phyloP scores from a whole-genome alignment of 176 grass and related monocot species.

The Bromus sterilis region DNA sequence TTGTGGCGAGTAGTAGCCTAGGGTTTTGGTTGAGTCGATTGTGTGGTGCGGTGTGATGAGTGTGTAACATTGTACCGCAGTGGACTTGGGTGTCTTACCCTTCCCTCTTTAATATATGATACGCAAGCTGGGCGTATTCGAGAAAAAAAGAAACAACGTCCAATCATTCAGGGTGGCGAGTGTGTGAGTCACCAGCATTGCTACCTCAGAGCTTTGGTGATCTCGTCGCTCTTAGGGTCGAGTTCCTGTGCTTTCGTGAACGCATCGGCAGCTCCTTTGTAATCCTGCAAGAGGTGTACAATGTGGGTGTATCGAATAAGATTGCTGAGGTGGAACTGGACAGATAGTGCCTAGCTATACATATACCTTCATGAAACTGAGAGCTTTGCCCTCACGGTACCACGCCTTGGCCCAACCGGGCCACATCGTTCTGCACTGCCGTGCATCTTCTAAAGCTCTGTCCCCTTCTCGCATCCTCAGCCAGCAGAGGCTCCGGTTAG shows the following conservation, averaged over 20 bases:
- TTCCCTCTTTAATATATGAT: no score
- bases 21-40: no score
- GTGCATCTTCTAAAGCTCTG: not conserved
- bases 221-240: not conserved
- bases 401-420: not conserved
- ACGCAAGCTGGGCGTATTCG: no score
- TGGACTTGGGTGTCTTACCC: no score
- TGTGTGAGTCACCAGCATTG: not conserved
- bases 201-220: not conserved
- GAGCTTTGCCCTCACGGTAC: not conserved
- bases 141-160: not conserved
- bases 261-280: not conserved
- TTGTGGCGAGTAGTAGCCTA: no score
- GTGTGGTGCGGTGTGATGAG: no score
- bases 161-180: not conserved
- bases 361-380: slow-evolving; percentile 3
- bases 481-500: not conserved
- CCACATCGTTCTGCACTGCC: not conserved
- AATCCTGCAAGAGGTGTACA: not conserved
- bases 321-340: not conserved
- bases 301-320: not conserved
- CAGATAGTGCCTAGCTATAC: not conserved
- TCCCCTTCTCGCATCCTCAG: not conserved
- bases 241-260: not conserved
- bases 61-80: no score